Conservation (phyloP, 306 rosid species). For the Pyrus bretschneideri region DNA sequence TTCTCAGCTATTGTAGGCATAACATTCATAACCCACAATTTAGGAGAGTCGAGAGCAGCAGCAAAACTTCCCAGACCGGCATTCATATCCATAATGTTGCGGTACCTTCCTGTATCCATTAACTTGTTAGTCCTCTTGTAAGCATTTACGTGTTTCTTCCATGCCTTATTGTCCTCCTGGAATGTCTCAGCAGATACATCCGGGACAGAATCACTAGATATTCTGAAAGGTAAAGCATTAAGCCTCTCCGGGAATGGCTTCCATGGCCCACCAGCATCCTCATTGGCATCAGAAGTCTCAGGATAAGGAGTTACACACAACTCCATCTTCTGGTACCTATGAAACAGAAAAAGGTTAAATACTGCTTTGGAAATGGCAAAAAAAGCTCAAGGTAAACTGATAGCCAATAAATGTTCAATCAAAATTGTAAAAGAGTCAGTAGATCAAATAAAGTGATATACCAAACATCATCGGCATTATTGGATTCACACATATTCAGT, state of each 20-base stretch:
- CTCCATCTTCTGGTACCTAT: constrained; percentile 77
- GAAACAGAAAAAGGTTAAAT: constrained; percentile 1
- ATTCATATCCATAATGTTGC: constrained; percentile 80
- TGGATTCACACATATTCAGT: constrained; percentile 36
- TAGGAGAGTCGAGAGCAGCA: constrained; percentile 71
- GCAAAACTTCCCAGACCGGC: constrained; percentile 92
- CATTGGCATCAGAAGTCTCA: constrained; percentile 11
- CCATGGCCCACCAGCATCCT: constrained; percentile 37
- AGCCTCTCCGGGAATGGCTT: constrained; percentile 70
- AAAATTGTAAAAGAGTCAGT: neutral
- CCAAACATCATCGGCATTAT: constrained; percentile 48
- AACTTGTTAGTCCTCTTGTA: constrained; percentile 64
- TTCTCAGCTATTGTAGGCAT: constrained; percentile 69
- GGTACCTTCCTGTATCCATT: constrained; percentile 54
- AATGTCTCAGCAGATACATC: constrained; percentile 43
- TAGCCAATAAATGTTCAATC: neutral
- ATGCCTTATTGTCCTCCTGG: constrained; percentile 44
- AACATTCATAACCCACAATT: constrained; percentile 82
- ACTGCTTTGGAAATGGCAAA: neutral
- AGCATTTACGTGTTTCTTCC: constrained; percentile 82
- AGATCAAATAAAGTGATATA: constrained; percentile 17
- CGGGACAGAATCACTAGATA: constrained; percentile 48
- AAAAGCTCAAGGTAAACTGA: neutral
- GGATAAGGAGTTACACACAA: constrained; percentile 50
- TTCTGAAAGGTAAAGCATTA: constrained; percentile 46